phyloP scores from a whole-genome alignment of 2,329 filamentous ascomycete genomes.

The Verticillium isaacii region DNA sequence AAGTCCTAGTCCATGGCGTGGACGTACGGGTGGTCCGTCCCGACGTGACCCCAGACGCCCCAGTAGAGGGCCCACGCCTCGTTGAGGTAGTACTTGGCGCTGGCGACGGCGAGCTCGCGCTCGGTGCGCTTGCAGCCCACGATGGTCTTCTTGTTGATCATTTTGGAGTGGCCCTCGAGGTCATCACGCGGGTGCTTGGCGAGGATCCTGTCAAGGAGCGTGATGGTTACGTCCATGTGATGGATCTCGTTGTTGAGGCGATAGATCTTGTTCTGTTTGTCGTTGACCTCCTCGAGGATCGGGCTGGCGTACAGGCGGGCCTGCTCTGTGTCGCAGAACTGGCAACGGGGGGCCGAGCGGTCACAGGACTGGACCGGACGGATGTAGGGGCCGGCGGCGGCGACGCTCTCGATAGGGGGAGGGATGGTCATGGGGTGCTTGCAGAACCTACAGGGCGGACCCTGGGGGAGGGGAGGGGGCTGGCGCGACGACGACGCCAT shows the following conservation, averaged over 20 bases:
- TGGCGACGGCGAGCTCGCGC: background rate
- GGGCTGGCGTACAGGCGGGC: background rate
- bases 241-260: background rate
- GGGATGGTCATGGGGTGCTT: background rate
- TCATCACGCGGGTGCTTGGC: background rate
- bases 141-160: background rate
- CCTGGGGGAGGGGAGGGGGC: no score
- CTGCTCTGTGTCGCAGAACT: background rate
- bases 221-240: background rate
- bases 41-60: background rate
- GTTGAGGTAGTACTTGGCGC: background rate
- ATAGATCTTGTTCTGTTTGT: background rate
- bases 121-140: background rate
- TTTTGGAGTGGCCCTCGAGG: background rate
- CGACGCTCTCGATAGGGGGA: background rate
- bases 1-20: background rate
- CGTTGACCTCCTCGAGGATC: background rate
- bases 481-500: background rate
- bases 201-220: constrained; percentile 1
- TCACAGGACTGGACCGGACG: background rate
- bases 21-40: background rate
- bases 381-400: background rate
- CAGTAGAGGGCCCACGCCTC: background rate
- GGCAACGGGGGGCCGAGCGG: background rate
- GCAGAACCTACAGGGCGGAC: background rate